Evolutionary conservation across 1,284 basidiomycete species (phyloP), one percentile per base, ranked within the genome.

Genomic region (Sphaerobolus stellatus): DNA sequence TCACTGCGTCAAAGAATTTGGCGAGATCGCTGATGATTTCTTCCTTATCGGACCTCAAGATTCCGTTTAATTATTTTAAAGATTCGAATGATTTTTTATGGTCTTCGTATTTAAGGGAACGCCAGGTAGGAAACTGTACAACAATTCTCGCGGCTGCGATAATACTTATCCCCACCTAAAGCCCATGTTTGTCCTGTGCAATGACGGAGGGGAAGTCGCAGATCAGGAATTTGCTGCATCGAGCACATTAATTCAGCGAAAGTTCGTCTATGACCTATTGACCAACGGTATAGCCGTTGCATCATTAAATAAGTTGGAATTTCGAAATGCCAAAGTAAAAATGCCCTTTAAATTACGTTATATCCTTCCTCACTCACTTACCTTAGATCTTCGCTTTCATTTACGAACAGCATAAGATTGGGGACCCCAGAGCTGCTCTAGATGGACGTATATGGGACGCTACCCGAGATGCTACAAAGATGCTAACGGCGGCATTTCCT

Each of bases 141-240:
- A 6, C n/a, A n/a, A 29, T 46, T 28, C 33, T 13, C 30, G 16
- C 6, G 5, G 1, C 4, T 13, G 11, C 3, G 43, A 54, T 27
- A 47, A 9, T 22, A 38, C 13, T 16, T 30, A 46, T 44, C 22
- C 25, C 20, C 40, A 14, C 3, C 38, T 30, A 3, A 52, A 86
- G 83, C 86, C 86, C 1, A 86, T 88, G 83, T 86, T 86, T 53
- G 71, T 81, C 18, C 71, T 88, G 68, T 69, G 74, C 11, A 78
- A 81, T 59, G 83, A 84, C 55, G 83, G 82, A 5, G 77, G 75
- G 2, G 49, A 66, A 3, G 57, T 63, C 5, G 57, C 59, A 1
- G 52, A 64, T 5, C 47, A 28, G 11, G 51, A 56, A 3, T 54
- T 67, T 9, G 58, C 60, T 2, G 57, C 65, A 2, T 68, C 72